phyloP scores from a whole-genome alignment of 306 rosid genomes.

The Cucumis melo region DNA sequence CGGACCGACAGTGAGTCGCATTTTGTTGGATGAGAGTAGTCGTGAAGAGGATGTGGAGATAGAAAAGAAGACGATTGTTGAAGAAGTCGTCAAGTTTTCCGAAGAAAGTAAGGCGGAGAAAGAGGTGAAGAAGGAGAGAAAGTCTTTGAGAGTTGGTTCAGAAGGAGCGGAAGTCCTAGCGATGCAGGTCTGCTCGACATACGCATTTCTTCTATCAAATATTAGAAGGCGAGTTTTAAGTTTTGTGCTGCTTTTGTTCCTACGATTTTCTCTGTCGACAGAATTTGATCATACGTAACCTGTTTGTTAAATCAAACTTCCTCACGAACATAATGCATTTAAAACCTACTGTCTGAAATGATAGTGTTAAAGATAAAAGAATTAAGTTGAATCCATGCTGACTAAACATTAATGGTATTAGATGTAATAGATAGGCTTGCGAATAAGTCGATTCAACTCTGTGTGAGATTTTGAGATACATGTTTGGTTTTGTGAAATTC shows the following conservation, averaged over 20 bases:
- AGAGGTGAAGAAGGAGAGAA: slow-evolving; percentile 14
- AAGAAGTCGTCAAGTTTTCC: slow-evolving; percentile 21
- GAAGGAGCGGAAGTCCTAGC: slow-evolving; percentile 76
- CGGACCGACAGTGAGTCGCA: slow-evolving; percentile 22
- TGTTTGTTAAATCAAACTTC: neutral
- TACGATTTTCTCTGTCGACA: neutral
- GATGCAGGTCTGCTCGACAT: slow-evolving; percentile 66
- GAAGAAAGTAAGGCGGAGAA: slow-evolving; percentile 2
- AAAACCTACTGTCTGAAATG: neutral
- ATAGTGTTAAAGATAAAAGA: neutral
- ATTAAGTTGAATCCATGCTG: neutral
- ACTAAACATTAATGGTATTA: too few species aligned
- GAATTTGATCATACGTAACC: neutral
- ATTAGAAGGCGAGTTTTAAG: slow-evolving; percentile 41
- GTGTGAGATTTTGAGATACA: neutral
- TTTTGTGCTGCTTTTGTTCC: neutral
- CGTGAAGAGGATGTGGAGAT: slow-evolving; percentile 23
- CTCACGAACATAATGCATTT: neutral
- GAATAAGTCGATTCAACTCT: neutral
- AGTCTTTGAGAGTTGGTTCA: slow-evolving; percentile 40
- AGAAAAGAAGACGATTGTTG: slow-evolving; percentile 20
- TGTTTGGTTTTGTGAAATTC: neutral
- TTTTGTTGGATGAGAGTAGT: slow-evolving; percentile 29
- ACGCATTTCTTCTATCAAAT: slow-evolving; percentile 16
- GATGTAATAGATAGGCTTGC: neutral